Conservation (phyloP, 1,284 basidiomycete genomes). For the Ceratobasidium sp. region DNA sequence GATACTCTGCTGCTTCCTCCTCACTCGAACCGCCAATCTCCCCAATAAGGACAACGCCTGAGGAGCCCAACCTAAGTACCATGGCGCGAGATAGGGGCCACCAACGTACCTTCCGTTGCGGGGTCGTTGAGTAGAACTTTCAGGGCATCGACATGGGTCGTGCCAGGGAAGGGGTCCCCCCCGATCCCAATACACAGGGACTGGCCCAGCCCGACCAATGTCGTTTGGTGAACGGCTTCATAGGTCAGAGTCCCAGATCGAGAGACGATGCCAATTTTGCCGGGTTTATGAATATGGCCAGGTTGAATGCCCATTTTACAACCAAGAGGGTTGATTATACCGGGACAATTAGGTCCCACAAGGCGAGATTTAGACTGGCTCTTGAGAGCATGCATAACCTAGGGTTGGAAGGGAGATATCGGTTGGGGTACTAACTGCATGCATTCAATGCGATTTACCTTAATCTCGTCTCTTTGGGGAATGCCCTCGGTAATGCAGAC, state of each 20-base stretch:
- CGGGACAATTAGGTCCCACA: conserved; percentile 97
- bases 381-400: conserved; percentile 94
- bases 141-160: conserved; percentile 94
- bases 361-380: conserved; percentile 95
- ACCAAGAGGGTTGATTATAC: conserved; percentile 95
- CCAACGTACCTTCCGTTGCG: conserved; percentile 79
- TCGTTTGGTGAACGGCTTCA: conserved; percentile 94
- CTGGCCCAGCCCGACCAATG: conserved; percentile 95
- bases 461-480: conserved; percentile 95
- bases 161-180: conserved; percentile 99
- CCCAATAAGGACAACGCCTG: conserved; percentile 96
- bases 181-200: conserved; percentile 98
- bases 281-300: conserved; percentile 95
- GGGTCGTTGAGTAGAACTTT: conserved; percentile 97
- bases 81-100: background rate
- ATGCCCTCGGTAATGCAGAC: conserved; percentile 98
- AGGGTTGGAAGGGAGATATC: conserved; percentile 12
- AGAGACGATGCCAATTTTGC: conserved; percentile 96
- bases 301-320: conserved; percentile 99
- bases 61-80: background rate
- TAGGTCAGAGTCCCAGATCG: conserved; percentile 95
- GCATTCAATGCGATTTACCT: conserved; percentile 60
- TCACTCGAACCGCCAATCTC: conserved; percentile 99
- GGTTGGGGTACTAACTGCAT: background rate
- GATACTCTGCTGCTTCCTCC: conserved; percentile 97